phyloP scores from a whole-genome alignment of 352 stramenopile genomes.

The Globisporangium heterothallicum region DNA sequence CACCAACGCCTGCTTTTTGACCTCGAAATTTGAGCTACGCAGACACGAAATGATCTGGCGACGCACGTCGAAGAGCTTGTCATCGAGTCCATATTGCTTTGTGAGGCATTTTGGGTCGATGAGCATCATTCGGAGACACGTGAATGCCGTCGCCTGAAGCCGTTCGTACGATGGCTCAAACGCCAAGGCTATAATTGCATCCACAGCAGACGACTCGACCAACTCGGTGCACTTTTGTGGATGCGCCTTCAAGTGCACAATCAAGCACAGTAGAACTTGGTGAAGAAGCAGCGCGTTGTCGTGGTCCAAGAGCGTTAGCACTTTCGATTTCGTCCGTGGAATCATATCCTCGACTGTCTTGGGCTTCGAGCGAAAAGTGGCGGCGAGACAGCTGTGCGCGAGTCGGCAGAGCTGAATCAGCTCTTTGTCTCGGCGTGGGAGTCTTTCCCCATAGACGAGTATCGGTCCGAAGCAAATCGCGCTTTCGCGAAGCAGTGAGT shows the following conservation, averaged over 20 bases:
- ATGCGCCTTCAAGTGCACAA: conserved; percentile 12
- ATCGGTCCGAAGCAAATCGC: not conserved
- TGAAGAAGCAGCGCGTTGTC: conserved; percentile 7
- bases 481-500: not conserved
- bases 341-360: conserved; percentile 9
- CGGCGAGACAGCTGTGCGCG: conserved; percentile 10
- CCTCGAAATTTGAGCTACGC: conserved; percentile 7
- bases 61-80: conserved; percentile 9
- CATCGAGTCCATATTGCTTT: conserved; percentile 6
- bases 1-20: conserved; percentile 12
- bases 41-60: conserved; percentile 1
- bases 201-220: conserved; percentile 1
- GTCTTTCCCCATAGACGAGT: conserved; percentile 2
- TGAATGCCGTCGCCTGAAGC: conserved; percentile 9
- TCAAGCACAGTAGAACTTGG: conserved; percentile 9
- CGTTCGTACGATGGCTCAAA: not conserved
- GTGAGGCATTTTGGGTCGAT: conserved; percentile 7
- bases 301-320: conserved; percentile 4
- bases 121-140: conserved; percentile 13
- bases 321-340: conserved; percentile 8
- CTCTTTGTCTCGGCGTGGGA: conserved; percentile 6
- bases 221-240: conserved; percentile 12
- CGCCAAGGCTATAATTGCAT: not conserved
- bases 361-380: conserved; percentile 4
- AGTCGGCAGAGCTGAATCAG: conserved; percentile 15